phyloP scores from a whole-genome alignment of 768 basidiomycete genomes.

The Pisolithus orientalis region DNA sequence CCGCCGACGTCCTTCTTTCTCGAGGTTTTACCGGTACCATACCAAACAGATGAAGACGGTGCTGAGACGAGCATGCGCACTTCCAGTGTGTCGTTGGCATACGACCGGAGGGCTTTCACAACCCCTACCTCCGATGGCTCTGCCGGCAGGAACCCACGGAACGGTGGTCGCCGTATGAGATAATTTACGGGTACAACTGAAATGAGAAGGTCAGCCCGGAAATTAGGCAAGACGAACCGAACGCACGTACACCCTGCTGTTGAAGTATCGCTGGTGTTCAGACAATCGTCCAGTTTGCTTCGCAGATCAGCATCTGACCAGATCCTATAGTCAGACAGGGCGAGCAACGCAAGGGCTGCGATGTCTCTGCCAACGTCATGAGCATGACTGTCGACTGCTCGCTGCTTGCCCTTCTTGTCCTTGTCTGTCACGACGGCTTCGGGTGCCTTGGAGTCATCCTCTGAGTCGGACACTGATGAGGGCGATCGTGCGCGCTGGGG shows the following conservation, averaged over 20 bases:
- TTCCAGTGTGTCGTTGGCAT: slow-evolving; percentile 44
- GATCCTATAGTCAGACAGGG: slow-evolving; percentile 65
- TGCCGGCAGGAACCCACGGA: slow-evolving; percentile 14
- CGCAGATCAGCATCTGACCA: slow-evolving; percentile 58
- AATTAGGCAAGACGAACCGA: neutral
- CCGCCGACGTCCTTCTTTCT: slow-evolving; percentile 37
- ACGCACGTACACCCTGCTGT: slow-evolving; percentile 43
- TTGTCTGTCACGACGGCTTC: neutral
- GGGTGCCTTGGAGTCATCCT: slow-evolving; percentile 3
- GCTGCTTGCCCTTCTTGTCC: slow-evolving; percentile 23
- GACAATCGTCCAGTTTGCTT: slow-evolving; percentile 36
- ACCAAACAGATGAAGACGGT: slow-evolving; percentile 35
- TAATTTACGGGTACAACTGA: slow-evolving; percentile 57
- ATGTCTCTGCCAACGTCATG: slow-evolving; percentile 39
- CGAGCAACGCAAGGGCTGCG: slow-evolving; percentile 44
- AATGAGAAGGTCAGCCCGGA: slow-evolving; percentile 10
- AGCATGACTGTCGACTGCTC: slow-evolving; percentile 7
- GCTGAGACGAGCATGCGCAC: slow-evolving; percentile 52
- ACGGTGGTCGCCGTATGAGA: slow-evolving; percentile 36
- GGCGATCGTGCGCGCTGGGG: slow-evolving; percentile 7
- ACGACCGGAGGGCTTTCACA: slow-evolving; percentile 54
- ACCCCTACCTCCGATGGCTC: slow-evolving; percentile 38
- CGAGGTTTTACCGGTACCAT: slow-evolving; percentile 24
- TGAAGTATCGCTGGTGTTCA: slow-evolving; percentile 6
- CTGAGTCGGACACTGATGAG: neutral